phyloP scores from a whole-genome alignment of 139 green algal species.

The Micractinium sp. region DNA sequence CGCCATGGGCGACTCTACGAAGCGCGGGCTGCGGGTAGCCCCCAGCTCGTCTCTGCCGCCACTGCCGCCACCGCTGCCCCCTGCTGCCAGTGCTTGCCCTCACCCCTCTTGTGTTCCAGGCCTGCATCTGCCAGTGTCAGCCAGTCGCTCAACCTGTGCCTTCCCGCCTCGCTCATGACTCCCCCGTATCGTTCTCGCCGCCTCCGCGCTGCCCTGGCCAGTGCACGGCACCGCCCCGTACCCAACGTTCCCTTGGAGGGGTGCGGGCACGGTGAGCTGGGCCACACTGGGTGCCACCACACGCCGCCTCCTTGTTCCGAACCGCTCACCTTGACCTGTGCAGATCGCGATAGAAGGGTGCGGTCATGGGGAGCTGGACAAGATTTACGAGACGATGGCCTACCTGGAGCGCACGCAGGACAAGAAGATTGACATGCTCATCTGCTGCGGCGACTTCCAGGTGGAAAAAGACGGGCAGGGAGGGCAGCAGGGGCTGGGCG shows the following conservation, averaged over 20 bases:
- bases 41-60: neutral
- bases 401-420: slow-evolving; percentile 69
- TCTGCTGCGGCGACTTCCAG: slow-evolving; percentile 99
- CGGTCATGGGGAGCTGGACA: slow-evolving; percentile 93
- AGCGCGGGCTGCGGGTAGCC: neutral
- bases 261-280: neutral
- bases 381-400: slow-evolving; percentile 88
- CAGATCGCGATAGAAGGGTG: slow-evolving; percentile 92
- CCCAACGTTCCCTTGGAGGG: neutral
- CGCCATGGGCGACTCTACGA: neutral
- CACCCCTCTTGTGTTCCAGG: too few relatives aligned
- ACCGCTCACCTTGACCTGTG: too few relatives aligned
- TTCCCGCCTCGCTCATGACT: too few relatives aligned
- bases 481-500: neutral
- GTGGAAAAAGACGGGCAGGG: slow-evolving; percentile 24
- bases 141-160: too few relatives aligned
- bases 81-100: too few relatives aligned
- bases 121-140: too few relatives aligned
- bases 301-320: too few relatives aligned
- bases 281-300: too few relatives aligned
- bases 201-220: too few relatives aligned
- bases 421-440: slow-evolving; percentile 90
- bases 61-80: neutral
- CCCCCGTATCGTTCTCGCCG: too few relatives aligned
- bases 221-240: too few relatives aligned